phyloP scores from a whole-genome alignment of 2,329 filamentous ascomycete genomes.

The Trichoderma sp. region DNA sequence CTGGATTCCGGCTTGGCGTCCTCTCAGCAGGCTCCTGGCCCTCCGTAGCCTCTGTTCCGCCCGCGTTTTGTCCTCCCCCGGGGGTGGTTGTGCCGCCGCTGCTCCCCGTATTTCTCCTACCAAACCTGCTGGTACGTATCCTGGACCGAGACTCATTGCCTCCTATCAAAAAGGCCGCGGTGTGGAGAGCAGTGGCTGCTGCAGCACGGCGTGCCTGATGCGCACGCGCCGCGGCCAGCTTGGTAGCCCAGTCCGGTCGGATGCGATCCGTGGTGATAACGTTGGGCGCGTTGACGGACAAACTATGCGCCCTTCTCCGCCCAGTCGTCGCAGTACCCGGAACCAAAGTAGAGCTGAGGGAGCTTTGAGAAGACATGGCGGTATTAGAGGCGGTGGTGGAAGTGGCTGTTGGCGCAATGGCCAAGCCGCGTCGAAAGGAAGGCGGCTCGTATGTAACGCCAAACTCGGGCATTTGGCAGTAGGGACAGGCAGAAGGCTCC shows the following conservation, averaged over 20 bases:
- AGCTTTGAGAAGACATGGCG: slow-evolving; percentile 86
- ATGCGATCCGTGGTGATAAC: slow-evolving; percentile 93
- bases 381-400: slow-evolving; percentile 51
- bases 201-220: slow-evolving; percentile 86
- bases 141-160: slow-evolving; percentile 58
- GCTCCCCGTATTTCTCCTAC: slow-evolving; percentile 56
- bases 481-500: slow-evolving; percentile 89
- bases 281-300: slow-evolving; percentile 81
- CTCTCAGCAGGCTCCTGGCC: slow-evolving; percentile 35
- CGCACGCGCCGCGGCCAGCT: slow-evolving; percentile 80
- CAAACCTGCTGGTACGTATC: slow-evolving; percentile 55
- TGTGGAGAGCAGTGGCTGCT: slow-evolving; percentile 91
- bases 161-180: slow-evolving; percentile 88
- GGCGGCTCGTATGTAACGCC: slow-evolving; percentile 94
- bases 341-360: slow-evolving; percentile 65
- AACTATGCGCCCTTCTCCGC: slow-evolving; percentile 56
- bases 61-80: slow-evolving; percentile 31
- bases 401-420: slow-evolving; percentile 56
- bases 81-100: slow-evolving; percentile 39
- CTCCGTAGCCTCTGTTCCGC: slow-evolving; percentile 32
- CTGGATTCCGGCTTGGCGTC: slow-evolving; percentile 32
- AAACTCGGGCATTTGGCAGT: slow-evolving; percentile 93
- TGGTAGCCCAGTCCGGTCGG: slow-evolving; percentile 91
- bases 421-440: slow-evolving; percentile 81
- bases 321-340: slow-evolving; percentile 45